Conservation (phyloP, 1,284 basidiomycete genomes). For the Dichomitus squalens region DNA sequence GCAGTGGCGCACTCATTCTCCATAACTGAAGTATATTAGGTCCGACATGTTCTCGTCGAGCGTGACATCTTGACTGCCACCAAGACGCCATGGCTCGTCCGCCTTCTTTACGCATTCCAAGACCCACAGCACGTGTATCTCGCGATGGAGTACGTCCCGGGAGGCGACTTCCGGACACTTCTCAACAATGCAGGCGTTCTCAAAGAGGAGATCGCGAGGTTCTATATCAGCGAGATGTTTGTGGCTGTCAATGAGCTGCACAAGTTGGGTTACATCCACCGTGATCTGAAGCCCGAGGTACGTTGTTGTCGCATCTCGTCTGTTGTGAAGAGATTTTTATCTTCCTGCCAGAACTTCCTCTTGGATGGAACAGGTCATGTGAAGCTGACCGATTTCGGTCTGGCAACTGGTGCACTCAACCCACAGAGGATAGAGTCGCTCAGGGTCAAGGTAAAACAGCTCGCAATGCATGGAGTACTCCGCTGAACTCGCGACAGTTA, state of each 20-base stretch:
- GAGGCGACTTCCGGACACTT: constrained; percentile 93
- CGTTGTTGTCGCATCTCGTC: constrained; percentile 7
- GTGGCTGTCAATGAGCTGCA: constrained; percentile 89
- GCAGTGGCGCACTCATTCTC: constrained; percentile 52
- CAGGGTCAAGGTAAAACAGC: constrained; percentile 76
- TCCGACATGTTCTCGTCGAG: constrained; percentile 95
- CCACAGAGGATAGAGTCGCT: constrained; percentile 95
- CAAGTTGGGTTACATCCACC: constrained; percentile 95
- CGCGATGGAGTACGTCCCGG: constrained; percentile 98
- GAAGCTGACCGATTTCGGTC: constrained; percentile 97
- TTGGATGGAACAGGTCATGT: constrained; percentile 96
- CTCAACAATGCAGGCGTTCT: constrained; percentile 96
- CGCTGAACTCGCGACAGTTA: constrained; percentile 51
- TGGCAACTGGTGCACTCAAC: constrained; percentile 96
- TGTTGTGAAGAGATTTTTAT: neutral
- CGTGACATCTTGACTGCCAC: constrained; percentile 95
- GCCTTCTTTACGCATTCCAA: constrained; percentile 93
- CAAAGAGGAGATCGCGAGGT: constrained; percentile 93
- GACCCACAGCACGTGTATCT: constrained; percentile 89
- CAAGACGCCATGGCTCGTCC: constrained; percentile 94
- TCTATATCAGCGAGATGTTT: constrained; percentile 98
- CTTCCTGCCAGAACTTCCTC: constrained; percentile 84
- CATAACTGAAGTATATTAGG: constrained; percentile 42
- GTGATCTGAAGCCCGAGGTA: constrained; percentile 97
- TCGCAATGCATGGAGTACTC: neutral